Conservation (phyloP, 257 asterid genomes). For the Haberlea rhodopensis region DNA sequence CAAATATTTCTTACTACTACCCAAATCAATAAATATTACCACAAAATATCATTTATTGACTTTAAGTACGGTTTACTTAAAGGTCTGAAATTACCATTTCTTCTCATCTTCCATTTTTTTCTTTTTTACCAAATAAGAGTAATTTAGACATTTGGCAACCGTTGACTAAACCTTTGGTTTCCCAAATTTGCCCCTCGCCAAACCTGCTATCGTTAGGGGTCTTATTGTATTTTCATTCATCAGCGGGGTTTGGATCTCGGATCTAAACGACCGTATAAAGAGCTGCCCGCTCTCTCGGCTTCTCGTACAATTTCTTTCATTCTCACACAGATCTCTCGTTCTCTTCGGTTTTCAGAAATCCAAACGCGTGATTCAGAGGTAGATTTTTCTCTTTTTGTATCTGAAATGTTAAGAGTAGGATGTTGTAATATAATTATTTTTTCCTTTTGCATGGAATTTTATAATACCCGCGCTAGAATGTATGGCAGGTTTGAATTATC, state of each 20-base stretch:
- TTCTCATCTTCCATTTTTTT: neutral
- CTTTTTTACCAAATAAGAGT: neutral
- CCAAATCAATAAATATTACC: too few species aligned
- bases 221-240: neutral
- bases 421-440: neutral
- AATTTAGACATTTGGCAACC: neutral
- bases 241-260: conserved; percentile 25
- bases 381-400: neutral
- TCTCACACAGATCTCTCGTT: conserved; percentile 7
- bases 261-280: conserved; percentile 30
- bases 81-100: too few species aligned
- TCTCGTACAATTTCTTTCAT: conserved; percentile 18
- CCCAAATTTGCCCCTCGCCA: too few species aligned
- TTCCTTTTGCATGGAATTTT: neutral
- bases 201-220: too few species aligned
- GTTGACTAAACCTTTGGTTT: neutral
- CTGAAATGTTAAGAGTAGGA: neutral
- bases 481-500: neutral
- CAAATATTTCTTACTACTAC: too few species aligned
- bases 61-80: neutral
- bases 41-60: too few species aligned
- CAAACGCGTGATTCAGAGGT: neutral
- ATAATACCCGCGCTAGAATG: neutral
- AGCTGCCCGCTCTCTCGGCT: conserved; percentile 28
- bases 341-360: conserved; percentile 1